Base-by-base conservation (phyloP, 2,329 filamentous ascomycete genomes). In the Penicillium sclerotigenum region DNA sequence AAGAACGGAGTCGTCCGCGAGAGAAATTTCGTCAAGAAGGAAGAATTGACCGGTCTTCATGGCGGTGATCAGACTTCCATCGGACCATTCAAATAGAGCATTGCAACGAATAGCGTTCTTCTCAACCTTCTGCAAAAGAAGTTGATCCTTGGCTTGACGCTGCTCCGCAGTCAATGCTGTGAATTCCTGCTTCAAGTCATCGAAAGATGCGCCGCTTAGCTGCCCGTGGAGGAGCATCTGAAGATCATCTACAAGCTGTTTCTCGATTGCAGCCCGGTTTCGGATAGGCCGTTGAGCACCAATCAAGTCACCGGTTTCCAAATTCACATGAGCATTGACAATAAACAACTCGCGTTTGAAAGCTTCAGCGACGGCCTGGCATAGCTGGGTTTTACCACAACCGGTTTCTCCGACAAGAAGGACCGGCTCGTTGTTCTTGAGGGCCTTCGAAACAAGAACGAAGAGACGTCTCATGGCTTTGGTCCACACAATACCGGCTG, bases 301-400 rank as follows among this genome's bases (percentile, higher is more conserved):
- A 62, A 99, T 97, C 11, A 99, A 80, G 73, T 99, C 94, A 16
- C 94, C 93, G 0, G 95, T 97, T 72, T 99, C 95, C 0, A 94
- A 92, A 63, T 99, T 99, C 65, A 97, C 93, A 73, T 99, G 95
- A 3, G 95, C 94, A 70, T 99, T 99, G 68, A 99, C 88, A 64
- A 93, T 94, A 63, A 92, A 87, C 37, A 99, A 78, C 60, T 89
- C 80, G 66, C 88, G 91, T 16, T 81, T 79, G 59, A 90, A 82
- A 4, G 90, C 88, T 67, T 96, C 88, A 3, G 94, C 91, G 51
- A 97, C 82, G 69, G 96, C 83, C 71, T 99, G 94, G 64, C 91
- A 95, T 7, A 99, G 89, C 2, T 93, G 97, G 0, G 94, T 99
- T 77, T 99, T 99, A 58, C 95, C 94, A 68, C 93, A 97, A 6